A percentile compares a stretch with the other conserved stretches of the same genome.
phyloP scores from a whole-genome alignment of 345 rosid species.

The Citropsis articulata region DNA sequence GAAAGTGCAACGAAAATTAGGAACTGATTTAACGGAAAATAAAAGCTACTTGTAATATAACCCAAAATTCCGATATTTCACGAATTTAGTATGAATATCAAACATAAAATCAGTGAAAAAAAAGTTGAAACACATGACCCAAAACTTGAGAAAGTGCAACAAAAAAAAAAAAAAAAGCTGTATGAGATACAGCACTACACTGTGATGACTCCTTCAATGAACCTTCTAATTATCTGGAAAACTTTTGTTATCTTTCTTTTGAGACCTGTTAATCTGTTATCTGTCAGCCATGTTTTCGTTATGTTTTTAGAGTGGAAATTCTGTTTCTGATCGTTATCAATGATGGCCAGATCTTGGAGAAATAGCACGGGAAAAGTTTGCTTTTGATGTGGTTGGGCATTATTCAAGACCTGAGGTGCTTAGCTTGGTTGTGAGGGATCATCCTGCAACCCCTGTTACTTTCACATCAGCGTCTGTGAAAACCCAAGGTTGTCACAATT shows the following conservation, averaged over 20 bases:
- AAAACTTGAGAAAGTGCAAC: no score
- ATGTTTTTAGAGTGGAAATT: neutral
- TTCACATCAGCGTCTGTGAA: constrained; percentile 48
- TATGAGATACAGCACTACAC: no score
- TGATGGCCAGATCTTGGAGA: constrained; percentile 81
- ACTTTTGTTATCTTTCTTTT: neutral
- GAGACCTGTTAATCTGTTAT: neutral
- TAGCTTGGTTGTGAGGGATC: constrained; percentile 77
- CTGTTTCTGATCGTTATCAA: constrained; percentile 4
- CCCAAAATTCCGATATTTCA: no score
- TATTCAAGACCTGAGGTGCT: constrained; percentile 92
- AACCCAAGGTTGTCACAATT: constrained; percentile 25
- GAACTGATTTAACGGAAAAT: no score
- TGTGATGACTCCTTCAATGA: no score
- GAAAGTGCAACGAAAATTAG: no score
- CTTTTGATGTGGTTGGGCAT: constrained; percentile 91
- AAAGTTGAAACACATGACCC: no score
- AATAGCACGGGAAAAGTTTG: constrained; percentile 80
- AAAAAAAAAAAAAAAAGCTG: no score
- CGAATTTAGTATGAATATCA: no score
- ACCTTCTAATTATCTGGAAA: no score
- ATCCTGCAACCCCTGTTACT: constrained; percentile 65
- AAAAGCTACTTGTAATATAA: no score
- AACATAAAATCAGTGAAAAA: no score
- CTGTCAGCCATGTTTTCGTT: neutral